Percentiles rank a stretch among this genome's conserved stretches.
Conservation (phyloP, 257 asterid species). For the Gardenia jasminoides region DNA sequence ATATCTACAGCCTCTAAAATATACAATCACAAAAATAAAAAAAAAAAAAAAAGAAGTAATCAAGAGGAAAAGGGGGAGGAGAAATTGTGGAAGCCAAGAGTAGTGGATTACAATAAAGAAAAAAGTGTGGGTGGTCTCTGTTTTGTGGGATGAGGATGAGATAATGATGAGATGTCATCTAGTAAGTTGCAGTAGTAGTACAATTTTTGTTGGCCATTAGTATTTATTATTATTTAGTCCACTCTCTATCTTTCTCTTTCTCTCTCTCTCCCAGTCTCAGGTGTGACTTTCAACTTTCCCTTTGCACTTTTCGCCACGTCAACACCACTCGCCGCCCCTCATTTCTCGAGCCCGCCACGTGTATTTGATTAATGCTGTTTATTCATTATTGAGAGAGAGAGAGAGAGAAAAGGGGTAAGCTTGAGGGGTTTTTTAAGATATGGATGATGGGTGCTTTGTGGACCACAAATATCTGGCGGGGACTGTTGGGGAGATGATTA, state of each 20-base stretch:
- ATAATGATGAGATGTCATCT: constrained; percentile 31
- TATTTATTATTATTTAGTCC: background rate
- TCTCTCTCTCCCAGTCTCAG: background rate
- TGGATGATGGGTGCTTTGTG: constrained; percentile 13
- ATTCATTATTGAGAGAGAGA: constrained; percentile 21
- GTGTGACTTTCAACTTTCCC: constrained; percentile 16
- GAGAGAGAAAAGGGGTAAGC: too few relatives aligned
- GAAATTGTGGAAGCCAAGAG: constrained; percentile 7
- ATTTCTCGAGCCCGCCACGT: constrained; percentile 32
- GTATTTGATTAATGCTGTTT: background rate
- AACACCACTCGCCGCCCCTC: constrained; percentile 48
- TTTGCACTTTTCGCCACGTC: constrained; percentile 69
- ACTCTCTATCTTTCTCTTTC: constrained; percentile 4
- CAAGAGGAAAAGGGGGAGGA: background rate
- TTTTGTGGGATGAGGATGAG: constrained; percentile 25
- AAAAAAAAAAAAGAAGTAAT: background rate
- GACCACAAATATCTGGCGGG: constrained; percentile 30
- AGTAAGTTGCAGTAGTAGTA: too few relatives aligned
- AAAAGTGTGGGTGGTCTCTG: constrained; percentile 9
- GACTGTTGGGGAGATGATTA: background rate
- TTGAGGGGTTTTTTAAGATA: background rate
- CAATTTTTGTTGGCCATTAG: background rate
- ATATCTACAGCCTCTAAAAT: constrained; percentile 35
- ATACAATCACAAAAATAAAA: background rate
- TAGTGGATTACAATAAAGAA: constrained; percentile 27